Evolutionary conservation across 2,329 filamentous ascomycete genomes (phyloP), one percentile per base, ranked within the genome.

Genomic region (Leptodontidium sp.): DNA sequence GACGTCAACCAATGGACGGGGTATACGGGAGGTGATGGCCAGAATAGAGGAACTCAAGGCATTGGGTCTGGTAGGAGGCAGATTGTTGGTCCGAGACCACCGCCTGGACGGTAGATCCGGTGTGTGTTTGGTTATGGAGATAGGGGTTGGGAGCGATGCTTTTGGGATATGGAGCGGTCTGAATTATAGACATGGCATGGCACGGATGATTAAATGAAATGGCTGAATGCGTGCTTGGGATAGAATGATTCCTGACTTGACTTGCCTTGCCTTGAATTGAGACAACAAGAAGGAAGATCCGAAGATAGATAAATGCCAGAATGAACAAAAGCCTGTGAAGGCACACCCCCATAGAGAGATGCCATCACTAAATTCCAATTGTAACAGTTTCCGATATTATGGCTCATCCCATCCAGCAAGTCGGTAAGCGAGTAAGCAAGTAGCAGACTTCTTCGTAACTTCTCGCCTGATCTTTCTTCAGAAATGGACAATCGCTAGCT

Each of bases 51-150:
- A 1, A 78, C 78, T 2, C 83, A 88, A 71, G 90, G 90, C 1
- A 91, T 91, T 69, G 91, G 92, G 50, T 88, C 90, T 0, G 90
- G 90, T 0, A 84, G 90, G 77, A 86, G 92, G 77, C 91, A 92
- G 82, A 94, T 95, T 79, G 89, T 93, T n/a, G 92, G 92, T 12
- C 92, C 92, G 0, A 84, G 91, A 77, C 91, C 91, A 59, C 82
- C 91, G 74, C 88, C 88, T 26, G 63, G 63, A 29, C 57, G 57
- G 14, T 59, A 59, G 38, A 58, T 14, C 4, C 17, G 5, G 24
- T 59, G n/a, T 21, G 14, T 26, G 21, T 45, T 45, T 59, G 2
- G 35, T 21, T 12, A 40, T 4, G 21, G n/a, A 29, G 50, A 29
- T 15, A 9, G 26, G n/a, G 45, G 12, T 45, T 2, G 7, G n/a